phyloP scores from a whole-genome alignment of 2,329 filamentous ascomycete genomes.

The Sporothrix curviconia region DNA sequence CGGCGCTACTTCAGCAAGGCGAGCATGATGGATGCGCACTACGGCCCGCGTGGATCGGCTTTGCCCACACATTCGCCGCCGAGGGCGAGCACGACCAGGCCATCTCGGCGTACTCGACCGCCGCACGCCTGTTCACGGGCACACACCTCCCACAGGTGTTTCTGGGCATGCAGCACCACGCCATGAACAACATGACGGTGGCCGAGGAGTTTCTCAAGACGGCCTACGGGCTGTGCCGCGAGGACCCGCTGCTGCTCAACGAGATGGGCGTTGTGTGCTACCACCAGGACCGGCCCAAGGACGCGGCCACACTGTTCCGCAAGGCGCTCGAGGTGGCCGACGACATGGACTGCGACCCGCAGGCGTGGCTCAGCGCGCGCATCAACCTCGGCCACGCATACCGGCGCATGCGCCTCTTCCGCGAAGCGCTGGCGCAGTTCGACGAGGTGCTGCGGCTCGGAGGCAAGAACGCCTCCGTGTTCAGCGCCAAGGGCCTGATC shows the following conservation, averaged over 20 bases:
- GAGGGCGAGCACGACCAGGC: conserved; percentile 98
- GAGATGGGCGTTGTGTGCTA: conserved; percentile 96
- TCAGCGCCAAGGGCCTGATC: conserved; percentile 77
- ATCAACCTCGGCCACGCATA: conserved; percentile 88
- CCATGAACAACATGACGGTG: conserved; percentile 87
- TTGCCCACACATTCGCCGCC: conserved; percentile 94
- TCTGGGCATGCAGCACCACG: conserved; percentile 95
- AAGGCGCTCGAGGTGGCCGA: conserved; percentile 70
- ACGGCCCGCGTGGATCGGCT: conserved; percentile 96
- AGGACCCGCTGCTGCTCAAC: conserved; percentile 85
- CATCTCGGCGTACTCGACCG: conserved; percentile 94
- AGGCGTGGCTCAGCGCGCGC: conserved; percentile 75
- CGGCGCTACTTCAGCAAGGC: conserved; percentile 95
- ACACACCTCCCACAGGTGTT: conserved; percentile 95
- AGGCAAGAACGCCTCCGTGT: conserved; percentile 70
- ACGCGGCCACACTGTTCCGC: conserved; percentile 71
- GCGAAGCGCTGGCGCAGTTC: conserved; percentile 71
- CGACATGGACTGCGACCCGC: conserved; percentile 74
- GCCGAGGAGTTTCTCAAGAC: conserved; percentile 92
- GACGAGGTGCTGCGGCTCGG: conserved; percentile 80
- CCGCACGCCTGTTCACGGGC: conserved; percentile 89
- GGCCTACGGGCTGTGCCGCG: conserved; percentile 74
- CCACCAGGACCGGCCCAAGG: conserved; percentile 72
- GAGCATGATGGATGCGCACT: conserved; percentile 95
- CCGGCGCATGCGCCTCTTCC: conserved; percentile 61